Evolutionary conservation across 768 basidiomycete genomes (phyloP).

Genomic region (Fomitopsis serialis): DNA sequence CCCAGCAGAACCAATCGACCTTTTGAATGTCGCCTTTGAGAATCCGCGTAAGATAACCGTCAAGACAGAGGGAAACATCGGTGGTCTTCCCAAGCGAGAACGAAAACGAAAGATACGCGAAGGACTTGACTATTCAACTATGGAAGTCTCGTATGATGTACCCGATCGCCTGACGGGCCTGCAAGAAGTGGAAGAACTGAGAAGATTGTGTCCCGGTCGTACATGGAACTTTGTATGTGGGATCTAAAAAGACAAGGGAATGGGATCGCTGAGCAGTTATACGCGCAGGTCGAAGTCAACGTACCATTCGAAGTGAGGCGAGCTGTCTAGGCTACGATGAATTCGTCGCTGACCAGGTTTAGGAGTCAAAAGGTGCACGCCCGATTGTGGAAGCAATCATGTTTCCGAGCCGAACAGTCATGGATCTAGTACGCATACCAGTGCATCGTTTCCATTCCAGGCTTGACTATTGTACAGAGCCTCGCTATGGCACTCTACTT

Average conservation of each 20-base stretch:
- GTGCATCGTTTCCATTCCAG: too few relatives aligned
- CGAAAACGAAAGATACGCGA: conserved; percentile 34
- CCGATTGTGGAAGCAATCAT: conserved; percentile 61
- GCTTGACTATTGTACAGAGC: conserved; percentile 48
- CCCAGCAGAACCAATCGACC: conserved; percentile 76
- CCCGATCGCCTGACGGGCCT: conserved; percentile 86
- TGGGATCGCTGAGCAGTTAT: background rate
- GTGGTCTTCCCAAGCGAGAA: conserved; percentile 34
- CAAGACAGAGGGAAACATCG: conserved; percentile 40
- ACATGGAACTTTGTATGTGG: conserved; percentile 82
- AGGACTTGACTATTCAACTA: conserved; percentile 16
- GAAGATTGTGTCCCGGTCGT: conserved; percentile 68
- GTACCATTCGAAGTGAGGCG: conserved; percentile 66
- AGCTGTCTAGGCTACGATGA: background rate
- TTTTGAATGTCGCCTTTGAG: conserved; percentile 93
- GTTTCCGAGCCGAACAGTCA: conserved; percentile 76
- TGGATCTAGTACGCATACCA: conserved; percentile 71
- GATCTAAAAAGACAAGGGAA: too few relatives aligned
- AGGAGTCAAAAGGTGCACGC: conserved; percentile 66
- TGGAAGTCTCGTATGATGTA: conserved; percentile 54
- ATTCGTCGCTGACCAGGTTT: conserved; percentile 2
- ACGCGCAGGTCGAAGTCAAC: conserved; percentile 71
- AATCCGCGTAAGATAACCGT: conserved; percentile 76
- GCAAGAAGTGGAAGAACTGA: conserved; percentile 73
- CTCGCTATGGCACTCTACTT: conserved; percentile 91